phyloP scores from a whole-genome alignment of 495 filamentous ascomycete genomes.

The Trichoderma erinaceum region DNA sequence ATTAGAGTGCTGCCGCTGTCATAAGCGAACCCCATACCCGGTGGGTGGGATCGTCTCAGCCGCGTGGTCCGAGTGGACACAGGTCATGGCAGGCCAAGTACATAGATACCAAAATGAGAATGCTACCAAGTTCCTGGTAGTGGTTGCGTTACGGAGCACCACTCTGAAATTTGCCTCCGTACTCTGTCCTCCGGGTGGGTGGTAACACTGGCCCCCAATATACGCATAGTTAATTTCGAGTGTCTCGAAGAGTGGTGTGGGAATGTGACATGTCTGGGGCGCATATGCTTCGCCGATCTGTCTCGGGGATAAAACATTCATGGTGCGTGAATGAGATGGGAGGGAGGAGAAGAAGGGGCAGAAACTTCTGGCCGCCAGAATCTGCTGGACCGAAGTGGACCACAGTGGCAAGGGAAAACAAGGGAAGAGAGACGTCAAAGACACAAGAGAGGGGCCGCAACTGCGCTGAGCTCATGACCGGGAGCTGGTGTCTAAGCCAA shows the following conservation, averaged over 20 bases:
- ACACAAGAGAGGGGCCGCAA: not conserved
- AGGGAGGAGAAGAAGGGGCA: not conserved
- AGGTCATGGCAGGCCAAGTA: not conserved
- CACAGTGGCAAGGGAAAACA: not conserved
- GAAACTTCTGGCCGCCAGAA: not conserved
- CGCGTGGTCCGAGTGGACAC: not conserved
- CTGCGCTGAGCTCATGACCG: not conserved
- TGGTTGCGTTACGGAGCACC: not conserved
- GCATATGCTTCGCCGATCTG: conserved; percentile 8
- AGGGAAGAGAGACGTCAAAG: not conserved
- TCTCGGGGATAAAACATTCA: not conserved
- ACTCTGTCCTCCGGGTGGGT: not conserved
- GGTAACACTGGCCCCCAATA: not conserved
- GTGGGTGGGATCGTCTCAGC: not conserved
- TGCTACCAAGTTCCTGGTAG: not conserved
- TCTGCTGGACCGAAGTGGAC: not conserved
- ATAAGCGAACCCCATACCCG: conserved; percentile 5
- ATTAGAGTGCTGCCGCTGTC: not conserved
- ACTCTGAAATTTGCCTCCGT: not conserved
- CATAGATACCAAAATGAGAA: not conserved
- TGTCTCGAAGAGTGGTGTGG: conserved; percentile 2
- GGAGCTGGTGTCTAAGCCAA: conserved; percentile 3
- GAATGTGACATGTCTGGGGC: conserved; percentile 12
- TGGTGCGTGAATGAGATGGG: not conserved
- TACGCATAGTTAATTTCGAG: not conserved